A percentile compares a stretch with the other conserved stretches of the same genome.
phyloP scores from a whole-genome alignment of 768 basidiomycete genomes.

The Rhodotorula graminis region DNA sequence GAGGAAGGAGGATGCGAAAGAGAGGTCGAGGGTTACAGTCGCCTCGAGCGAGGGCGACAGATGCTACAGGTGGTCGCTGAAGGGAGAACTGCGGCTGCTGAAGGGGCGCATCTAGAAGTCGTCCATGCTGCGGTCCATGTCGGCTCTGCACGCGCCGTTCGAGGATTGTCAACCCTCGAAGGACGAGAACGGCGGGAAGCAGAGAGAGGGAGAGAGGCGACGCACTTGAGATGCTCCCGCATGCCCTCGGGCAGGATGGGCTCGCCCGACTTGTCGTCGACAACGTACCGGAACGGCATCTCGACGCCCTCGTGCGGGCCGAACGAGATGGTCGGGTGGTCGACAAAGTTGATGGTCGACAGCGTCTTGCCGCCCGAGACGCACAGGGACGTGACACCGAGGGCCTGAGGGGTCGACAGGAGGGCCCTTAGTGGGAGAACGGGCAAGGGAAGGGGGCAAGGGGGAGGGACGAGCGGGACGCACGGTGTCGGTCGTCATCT shows the following conservation, averaged over 20 bases:
- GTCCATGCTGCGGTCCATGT: conserved; percentile 34
- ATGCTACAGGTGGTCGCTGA: too few relatives aligned
- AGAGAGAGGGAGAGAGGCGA: neutral
- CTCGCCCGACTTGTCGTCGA: conserved; percentile 53
- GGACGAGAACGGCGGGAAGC: too few relatives aligned
- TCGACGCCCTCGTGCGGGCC: conserved; percentile 84
- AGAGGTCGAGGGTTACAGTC: too few relatives aligned
- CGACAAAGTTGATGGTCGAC: conserved; percentile 60
- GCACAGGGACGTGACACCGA: conserved; percentile 81
- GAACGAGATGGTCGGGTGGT: conserved; percentile 84
- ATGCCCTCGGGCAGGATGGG: conserved; percentile 85
- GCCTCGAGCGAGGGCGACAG: too few relatives aligned
- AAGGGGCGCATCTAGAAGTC: conserved; percentile 7
- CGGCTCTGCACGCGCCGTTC: conserved; percentile 5
- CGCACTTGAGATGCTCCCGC: conserved; percentile 65
- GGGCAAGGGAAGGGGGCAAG: too few relatives aligned
- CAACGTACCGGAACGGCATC: conserved; percentile 90
- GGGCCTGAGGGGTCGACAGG: conserved; percentile 53
- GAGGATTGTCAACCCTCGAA: too few relatives aligned
- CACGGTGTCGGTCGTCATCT: conserved; percentile 77
- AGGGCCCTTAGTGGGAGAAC: neutral
- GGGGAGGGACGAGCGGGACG: neutral
- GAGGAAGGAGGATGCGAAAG: too few relatives aligned
- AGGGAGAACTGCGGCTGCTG: too few relatives aligned
- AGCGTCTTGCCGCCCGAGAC: conserved; percentile 62